These are phyloP conservation scores for Friedmanniomyces simplex DNA, from an alignment of 495 filamentous ascomycete species.

Conservation along the genomic window DNA sequence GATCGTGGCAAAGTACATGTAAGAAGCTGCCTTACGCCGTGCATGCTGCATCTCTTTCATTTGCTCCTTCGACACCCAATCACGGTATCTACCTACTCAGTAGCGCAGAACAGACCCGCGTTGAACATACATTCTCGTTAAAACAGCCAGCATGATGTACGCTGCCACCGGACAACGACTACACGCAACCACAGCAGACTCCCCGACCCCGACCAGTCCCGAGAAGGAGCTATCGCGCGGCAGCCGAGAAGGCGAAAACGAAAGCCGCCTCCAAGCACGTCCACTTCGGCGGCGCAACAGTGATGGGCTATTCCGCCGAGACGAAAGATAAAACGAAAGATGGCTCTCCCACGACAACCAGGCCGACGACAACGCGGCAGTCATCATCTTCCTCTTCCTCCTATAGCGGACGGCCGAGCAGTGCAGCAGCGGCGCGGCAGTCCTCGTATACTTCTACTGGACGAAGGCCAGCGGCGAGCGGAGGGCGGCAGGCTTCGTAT, in stretches of 20 bases:
- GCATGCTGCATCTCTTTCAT: not conserved
- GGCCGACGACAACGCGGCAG: not conserved
- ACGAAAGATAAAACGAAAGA: not conserved
- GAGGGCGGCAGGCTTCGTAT: not conserved
- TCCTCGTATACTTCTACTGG: too few species aligned
- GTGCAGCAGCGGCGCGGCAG: not conserved
- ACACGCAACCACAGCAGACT: not conserved
- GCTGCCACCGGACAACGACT: not conserved
- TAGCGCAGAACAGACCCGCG: not conserved
- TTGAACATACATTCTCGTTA: not conserved
- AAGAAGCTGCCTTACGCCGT: not conserved
- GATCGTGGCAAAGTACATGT: not conserved
- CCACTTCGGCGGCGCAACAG: slow-evolving; percentile 3
- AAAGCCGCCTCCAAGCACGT: slow-evolving; percentile 1
- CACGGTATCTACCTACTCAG: not conserved
- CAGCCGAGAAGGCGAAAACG: not conserved
- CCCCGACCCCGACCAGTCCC: not conserved
- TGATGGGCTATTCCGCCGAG: slow-evolving; percentile 2
- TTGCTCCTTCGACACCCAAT: not conserved
- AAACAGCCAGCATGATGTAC: not conserved
- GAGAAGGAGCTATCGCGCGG: not conserved
- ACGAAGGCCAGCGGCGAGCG: too few species aligned
- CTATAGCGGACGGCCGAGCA: not conserved
- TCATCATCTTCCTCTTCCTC: not conserved
- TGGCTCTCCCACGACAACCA: not conserved